Base-by-base conservation (phyloP, 2,329 filamentous ascomycete species). In the Aspergillus vadensis region DNA sequence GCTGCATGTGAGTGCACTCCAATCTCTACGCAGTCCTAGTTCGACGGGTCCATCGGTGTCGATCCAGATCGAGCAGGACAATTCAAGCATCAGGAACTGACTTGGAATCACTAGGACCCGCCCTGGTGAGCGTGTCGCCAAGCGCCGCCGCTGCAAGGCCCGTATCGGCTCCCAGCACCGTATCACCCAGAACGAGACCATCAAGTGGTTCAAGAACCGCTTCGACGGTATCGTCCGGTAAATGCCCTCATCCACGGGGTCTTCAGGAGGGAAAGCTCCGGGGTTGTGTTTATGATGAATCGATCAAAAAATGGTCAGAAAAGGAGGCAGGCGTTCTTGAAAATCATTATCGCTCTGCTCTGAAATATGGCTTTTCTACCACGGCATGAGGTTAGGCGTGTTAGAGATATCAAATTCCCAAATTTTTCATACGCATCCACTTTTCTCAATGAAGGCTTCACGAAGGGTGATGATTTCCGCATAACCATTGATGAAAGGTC, bases 181-280 rank as follows among this genome's bases (percentile, higher is more conserved):
- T 79, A 97, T 99, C 88, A 91, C 88, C 88, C 90, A 92, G 79
- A 83, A 87, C 69, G 95, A 99, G 88, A 97, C 93, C 77, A 84
- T 98, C 85, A 96, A 93, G 86, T 99, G 95, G 95, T 99, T 90
- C 87, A 91, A 91, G 86, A 88, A 86, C 81, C 89, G 92, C 83
- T 97, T 97, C 88, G 92, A 98, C 81, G 95, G 94, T 80, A 98
- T 98, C 80, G 92, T 99, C 85, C 90, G 95, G 86, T 98, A 96
- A 91, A 88, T 76, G 77, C 57, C 62, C 56, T 60, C 54, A 55
- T 58, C 51, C 62, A 52, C 41, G 52, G 62, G 62, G 63, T 65
- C 57, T 66, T 66, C 55, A 62, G 64, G 65, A 63, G 65, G 65
- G 61, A 68, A 62, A 69, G 60, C 63, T 63, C 62, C 63, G 67